phyloP scores from a whole-genome alignment of 805 yeast genomes.

The Candida arabinofermentans region DNA sequence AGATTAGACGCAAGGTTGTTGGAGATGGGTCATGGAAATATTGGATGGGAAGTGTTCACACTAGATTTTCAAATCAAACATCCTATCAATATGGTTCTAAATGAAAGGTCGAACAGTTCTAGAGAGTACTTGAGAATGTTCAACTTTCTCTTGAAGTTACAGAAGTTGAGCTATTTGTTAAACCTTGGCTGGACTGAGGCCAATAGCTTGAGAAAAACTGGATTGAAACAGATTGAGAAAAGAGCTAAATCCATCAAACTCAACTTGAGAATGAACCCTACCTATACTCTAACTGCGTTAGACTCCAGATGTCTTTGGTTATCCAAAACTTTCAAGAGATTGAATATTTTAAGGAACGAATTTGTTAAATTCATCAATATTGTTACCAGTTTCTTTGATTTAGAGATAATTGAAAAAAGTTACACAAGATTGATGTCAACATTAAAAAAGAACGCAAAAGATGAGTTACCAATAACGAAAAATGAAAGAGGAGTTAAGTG shows the following conservation, averaged over 20 bases:
- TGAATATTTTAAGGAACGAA: constrained; percentile 36
- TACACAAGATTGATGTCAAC: constrained; percentile 25
- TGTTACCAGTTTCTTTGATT: constrained; percentile 38
- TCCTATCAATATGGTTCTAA: constrained; percentile 54
- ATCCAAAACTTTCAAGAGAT: constrained; percentile 24
- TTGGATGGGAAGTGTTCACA: constrained; percentile 93
- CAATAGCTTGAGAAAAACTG: constrained; percentile 29
- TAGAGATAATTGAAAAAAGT: constrained; percentile 43
- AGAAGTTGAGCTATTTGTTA: constrained; percentile 54
- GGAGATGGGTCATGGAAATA: constrained; percentile 62
- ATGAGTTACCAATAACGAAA: constrained; percentile 9
- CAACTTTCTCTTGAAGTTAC: constrained; percentile 79
- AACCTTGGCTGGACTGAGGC: constrained; percentile 43
- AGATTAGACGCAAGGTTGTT: constrained; percentile 80
- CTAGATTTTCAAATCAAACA: constrained; percentile 60
- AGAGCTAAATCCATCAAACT: constrained; percentile 11
- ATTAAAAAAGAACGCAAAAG: constrained; percentile 13
- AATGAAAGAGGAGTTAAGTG: constrained; percentile 16
- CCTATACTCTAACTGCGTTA: constrained; percentile 2
- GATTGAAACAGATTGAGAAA: constrained; percentile 15
- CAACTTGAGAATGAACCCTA: constrained; percentile 2
- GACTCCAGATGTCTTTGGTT: constrained; percentile 20
- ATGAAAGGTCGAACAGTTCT: constrained; percentile 36
- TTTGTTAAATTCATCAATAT: constrained; percentile 39
- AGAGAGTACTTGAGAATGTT: constrained; percentile 73